Percentiles rank a stretch among this genome's conserved stretches.
phyloP scores from a whole-genome alignment of 1,284 basidiomycete species.

The Porodaedalea pini region DNA sequence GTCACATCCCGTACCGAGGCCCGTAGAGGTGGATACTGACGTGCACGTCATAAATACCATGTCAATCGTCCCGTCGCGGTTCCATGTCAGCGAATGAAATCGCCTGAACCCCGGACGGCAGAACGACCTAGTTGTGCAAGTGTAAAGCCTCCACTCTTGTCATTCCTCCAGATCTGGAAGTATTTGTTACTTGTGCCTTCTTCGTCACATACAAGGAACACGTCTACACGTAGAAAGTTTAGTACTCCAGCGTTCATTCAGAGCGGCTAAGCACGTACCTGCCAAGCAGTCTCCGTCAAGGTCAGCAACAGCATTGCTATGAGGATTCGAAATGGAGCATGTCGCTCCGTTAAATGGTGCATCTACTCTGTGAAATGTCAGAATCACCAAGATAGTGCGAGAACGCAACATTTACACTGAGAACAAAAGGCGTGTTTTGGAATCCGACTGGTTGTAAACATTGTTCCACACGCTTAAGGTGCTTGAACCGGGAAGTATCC shows the following conservation, averaged over 20 bases:
- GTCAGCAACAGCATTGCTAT: slow-evolving; percentile 95
- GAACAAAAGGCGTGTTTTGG: slow-evolving; percentile 52
- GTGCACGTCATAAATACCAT: slow-evolving; percentile 88
- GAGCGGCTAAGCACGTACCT: slow-evolving; percentile 60
- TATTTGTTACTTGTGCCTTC: slow-evolving; percentile 45
- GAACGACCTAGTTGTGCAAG: slow-evolving; percentile 62
- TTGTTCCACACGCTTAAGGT: slow-evolving; percentile 73
- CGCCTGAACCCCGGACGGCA: slow-evolving; percentile 78
- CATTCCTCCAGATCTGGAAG: slow-evolving; percentile 92
- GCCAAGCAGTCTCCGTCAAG: slow-evolving; percentile 95
- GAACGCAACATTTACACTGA: slow-evolving; percentile 45
- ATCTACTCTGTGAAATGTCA: slow-evolving; percentile 40
- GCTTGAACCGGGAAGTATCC: slow-evolving; percentile 49
- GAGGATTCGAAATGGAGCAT: slow-evolving; percentile 81
- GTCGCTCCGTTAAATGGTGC: slow-evolving; percentile 58
- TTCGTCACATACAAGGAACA: slow-evolving; percentile 86
- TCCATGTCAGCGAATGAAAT: slow-evolving; percentile 92
- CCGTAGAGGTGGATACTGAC: slow-evolving; percentile 60
- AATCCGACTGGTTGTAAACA: slow-evolving; percentile 59
- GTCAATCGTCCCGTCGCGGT: slow-evolving; percentile 95
- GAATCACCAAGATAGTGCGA: neutral
- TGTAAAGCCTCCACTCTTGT: slow-evolving; percentile 71
- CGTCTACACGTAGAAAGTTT: slow-evolving; percentile 52
- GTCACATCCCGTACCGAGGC: slow-evolving; percentile 71
- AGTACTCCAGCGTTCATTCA: neutral